Evolutionary conservation across 129 eudicot species (phyloP), one percentile per base, ranked within the genome.

Genomic region (Logfia minima): DNA sequence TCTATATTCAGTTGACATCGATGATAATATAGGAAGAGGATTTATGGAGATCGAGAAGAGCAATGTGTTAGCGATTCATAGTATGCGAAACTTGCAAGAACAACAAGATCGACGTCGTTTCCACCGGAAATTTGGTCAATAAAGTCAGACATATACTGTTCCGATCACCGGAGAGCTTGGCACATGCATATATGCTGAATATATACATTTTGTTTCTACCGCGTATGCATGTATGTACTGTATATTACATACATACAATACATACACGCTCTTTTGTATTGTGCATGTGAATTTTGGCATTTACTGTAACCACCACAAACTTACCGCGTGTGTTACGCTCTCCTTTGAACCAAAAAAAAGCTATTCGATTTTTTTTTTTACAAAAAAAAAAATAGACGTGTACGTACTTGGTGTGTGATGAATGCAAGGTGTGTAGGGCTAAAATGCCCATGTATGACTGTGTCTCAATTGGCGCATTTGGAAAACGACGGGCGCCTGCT

Each of bases 281-380:
- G 79, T 81, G 85, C 82, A 77, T 77, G 85, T 82, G 82, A 77
- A 55, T 64, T 62, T 77, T 82, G 85, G 77, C 78, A 31, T 82
- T 65, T 77, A 77, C 70, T 80, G 84, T 80, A 80, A 74, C 69
- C 26, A 53, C 45, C 43, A 34, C 37, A 71, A 45, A 71, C 52
- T 61, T 71, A 71, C 70, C 74, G 79, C 76, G 83, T 65, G 80
- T 35, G 81, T 58, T 28, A 58, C 63, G 16, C 63, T 58, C 17
- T 23, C 23, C 29, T 34, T 43, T 62, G 24, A 56, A 29, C 18
- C 10, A 17, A 56, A 29, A 59, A 13, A 17, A 28, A 14, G 14
- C 29, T 29, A 71, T 61, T 77, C 65, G 35, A 75, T 67, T 55
- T 77, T 22, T 68, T 77, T 23, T 22, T 55, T 70, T 62, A 58